Conservation (phyloP, 2,329 filamentous ascomycete genomes). For the Fusarium albosuccineum region DNA sequence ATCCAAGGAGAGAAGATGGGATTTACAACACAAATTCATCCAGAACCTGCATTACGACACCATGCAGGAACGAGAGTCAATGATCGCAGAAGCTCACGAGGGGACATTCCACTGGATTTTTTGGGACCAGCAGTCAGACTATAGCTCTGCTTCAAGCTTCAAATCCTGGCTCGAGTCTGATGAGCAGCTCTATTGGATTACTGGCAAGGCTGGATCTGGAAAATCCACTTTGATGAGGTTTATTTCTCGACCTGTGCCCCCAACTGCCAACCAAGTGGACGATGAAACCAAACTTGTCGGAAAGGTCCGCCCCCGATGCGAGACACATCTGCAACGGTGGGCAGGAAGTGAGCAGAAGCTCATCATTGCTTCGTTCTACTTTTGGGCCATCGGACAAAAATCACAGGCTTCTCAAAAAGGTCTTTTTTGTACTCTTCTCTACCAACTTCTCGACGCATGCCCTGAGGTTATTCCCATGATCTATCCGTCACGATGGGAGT, state of each 20-base stretch:
- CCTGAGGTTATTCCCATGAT: slow-evolving; percentile 1
- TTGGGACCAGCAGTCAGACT: accelerated
- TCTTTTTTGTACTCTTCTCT: slow-evolving; percentile 7
- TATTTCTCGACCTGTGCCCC: not conserved
- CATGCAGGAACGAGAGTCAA: slow-evolving; percentile 20
- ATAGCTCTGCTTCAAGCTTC: not conserved
- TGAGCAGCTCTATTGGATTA: slow-evolving; percentile 24
- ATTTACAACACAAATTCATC: slow-evolving; percentile 7
- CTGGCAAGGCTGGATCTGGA: slow-evolving; percentile 22
- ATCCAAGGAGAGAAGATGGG: not conserved
- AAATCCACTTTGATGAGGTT: slow-evolving; percentile 14
- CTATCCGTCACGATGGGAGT: slow-evolving; percentile 12
- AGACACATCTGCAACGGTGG: slow-evolving; percentile 4
- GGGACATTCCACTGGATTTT: slow-evolving; percentile 29
- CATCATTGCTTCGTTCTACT: slow-evolving; percentile 20
- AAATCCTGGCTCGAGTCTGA: slow-evolving; percentile 17
- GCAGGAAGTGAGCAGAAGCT: not conserved
- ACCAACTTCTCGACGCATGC: slow-evolving; percentile 2
- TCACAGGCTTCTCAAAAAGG: slow-evolving; percentile 11
- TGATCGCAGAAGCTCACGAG: slow-evolving; percentile 20
- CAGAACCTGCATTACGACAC: slow-evolving; percentile 14
- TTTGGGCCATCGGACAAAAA: slow-evolving; percentile 26
- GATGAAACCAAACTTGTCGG: too few relatives aligned
- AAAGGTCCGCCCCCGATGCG: not conserved
- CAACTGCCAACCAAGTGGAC: too few relatives aligned